phyloP scores from a whole-genome alignment of 2,329 filamentous ascomycete species.

The Drechslerella dactyloides region DNA sequence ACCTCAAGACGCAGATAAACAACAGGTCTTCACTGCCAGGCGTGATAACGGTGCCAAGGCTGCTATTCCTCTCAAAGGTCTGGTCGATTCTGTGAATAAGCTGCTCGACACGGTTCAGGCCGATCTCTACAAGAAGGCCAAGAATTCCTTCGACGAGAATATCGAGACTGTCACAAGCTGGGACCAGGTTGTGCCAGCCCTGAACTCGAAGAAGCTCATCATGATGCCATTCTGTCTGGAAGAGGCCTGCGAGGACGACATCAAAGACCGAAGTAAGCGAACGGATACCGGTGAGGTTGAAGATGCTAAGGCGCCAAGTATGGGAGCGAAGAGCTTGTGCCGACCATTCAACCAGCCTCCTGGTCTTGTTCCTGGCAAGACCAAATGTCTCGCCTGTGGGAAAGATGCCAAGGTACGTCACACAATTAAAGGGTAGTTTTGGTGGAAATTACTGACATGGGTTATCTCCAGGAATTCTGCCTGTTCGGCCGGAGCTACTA shows the following conservation, averaged over 20 bases:
- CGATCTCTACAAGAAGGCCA: slow-evolving; percentile 79
- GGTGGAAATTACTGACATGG: neutral
- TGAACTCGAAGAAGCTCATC: slow-evolving; percentile 91
- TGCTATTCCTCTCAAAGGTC: slow-evolving; percentile 75
- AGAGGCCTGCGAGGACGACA: slow-evolving; percentile 85
- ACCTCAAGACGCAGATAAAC: slow-evolving; percentile 86
- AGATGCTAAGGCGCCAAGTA: slow-evolving; percentile 75
- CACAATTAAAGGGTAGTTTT: neutral
- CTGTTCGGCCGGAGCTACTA: slow-evolving; percentile 52
- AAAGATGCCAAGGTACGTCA: slow-evolving; percentile 54
- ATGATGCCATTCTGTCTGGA: slow-evolving; percentile 81
- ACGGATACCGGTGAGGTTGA: slow-evolving; percentile 70
- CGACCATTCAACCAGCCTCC: slow-evolving; percentile 87
- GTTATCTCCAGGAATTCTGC: slow-evolving; percentile 35
- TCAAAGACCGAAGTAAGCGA: slow-evolving; percentile 82
- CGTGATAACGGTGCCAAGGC: slow-evolving; percentile 87
- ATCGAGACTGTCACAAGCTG: slow-evolving; percentile 81
- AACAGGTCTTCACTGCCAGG: slow-evolving; percentile 82
- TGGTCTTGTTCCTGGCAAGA: slow-evolving; percentile 77
- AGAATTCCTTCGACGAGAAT: slow-evolving; percentile 78
- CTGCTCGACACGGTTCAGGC: slow-evolving; percentile 88
- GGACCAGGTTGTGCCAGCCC: slow-evolving; percentile 86
- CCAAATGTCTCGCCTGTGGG: slow-evolving; percentile 73
- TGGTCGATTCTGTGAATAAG: slow-evolving; percentile 75
- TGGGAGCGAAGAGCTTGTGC: slow-evolving; percentile 78